A percentile compares a stretch with the other conserved stretches of the same genome.
These are phyloP conservation scores for Avena eriantha DNA, from an alignment of 176 grass and related monocot species.

Conservation along the genomic window DNA sequence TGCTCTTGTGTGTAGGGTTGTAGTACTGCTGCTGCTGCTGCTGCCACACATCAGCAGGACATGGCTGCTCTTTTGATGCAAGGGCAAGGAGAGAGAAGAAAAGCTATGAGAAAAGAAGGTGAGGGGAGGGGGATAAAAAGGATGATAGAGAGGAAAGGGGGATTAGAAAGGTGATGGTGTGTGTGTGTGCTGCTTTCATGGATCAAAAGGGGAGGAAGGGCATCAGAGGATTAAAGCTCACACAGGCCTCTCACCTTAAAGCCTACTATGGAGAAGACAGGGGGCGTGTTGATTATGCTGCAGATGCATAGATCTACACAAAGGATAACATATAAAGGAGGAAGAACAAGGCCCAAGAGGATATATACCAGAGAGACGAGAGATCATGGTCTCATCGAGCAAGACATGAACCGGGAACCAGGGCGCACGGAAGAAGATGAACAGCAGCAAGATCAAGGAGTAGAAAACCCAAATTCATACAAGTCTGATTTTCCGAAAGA, in stretches of 20 bases:
- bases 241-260: constrained; percentile 57
- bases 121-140: constrained; percentile 49
- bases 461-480: constrained; percentile 35
- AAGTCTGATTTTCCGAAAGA: constrained; percentile 39
- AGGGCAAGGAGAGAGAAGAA: constrained; percentile 65
- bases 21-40: constrained; percentile 41
- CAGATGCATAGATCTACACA: constrained; percentile 65
- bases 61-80: constrained; percentile 77
- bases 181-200: constrained; percentile 80
- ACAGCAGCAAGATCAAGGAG: constrained; percentile 49
- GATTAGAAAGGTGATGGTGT: constrained; percentile 61
- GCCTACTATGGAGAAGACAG: constrained; percentile 61
- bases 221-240: constrained; percentile 70
- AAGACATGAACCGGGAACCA: constrained; percentile 39
- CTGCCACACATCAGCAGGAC: constrained; percentile 63
- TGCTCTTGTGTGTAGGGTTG: constrained; percentile 68
- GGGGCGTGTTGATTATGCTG: constrained; percentile 47
- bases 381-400: constrained; percentile 21
- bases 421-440: constrained; percentile 43
- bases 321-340: constrained; percentile 54
- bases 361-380: not conserved
- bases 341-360: constrained; percentile 39
- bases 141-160: constrained; percentile 53
- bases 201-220: constrained; percentile 56
- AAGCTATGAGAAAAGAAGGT: constrained; percentile 60